Conservation (phyloP, 495 filamentous ascomycete species). For the Lophiostoma macrostomum region DNA sequence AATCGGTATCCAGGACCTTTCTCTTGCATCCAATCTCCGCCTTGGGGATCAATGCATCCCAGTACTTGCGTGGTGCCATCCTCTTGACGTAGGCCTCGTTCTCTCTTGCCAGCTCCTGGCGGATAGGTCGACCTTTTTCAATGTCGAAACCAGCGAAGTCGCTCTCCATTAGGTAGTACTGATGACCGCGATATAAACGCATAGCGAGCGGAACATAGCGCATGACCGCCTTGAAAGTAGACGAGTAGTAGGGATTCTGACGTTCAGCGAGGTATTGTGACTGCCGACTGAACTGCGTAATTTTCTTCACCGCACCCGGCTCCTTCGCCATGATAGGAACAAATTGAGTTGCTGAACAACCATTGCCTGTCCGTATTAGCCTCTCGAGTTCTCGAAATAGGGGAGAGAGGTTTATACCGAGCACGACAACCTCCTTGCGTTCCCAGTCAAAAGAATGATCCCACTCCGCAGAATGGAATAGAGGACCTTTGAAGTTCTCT, state of each 20-base stretch:
- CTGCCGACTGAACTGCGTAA: slow-evolving; percentile 37
- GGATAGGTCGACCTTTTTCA: slow-evolving; percentile 22
- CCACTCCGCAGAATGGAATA: slow-evolving; percentile 62
- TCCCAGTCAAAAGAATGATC: slow-evolving; percentile 52
- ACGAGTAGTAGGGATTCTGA: slow-evolving; percentile 31
- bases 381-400: neutral
- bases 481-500: slow-evolving; percentile 47
- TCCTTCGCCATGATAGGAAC: slow-evolving; percentile 33
- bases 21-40: slow-evolving; percentile 38
- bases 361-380: slow-evolving; percentile 27
- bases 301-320: slow-evolving; percentile 12
- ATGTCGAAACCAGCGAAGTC: slow-evolving; percentile 37
- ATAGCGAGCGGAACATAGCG: slow-evolving; percentile 35
- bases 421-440: slow-evolving; percentile 58
- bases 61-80: slow-evolving; percentile 35
- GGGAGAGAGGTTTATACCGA: slow-evolving; percentile 44
- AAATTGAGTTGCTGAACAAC: slow-evolving; percentile 39
- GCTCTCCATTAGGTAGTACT: slow-evolving; percentile 36
- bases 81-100: slow-evolving; percentile 34
- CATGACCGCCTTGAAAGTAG: slow-evolving; percentile 34
- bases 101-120: slow-evolving; percentile 27
- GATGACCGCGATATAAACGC: slow-evolving; percentile 33
- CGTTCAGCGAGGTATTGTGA: slow-evolving; percentile 36
- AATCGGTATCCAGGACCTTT: slow-evolving; percentile 37
- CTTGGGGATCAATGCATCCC: slow-evolving; percentile 35